Evolutionary conservation across 139 green algal genomes (phyloP), one percentile per base, ranked within the genome.

Genomic region (Chloropicon primus): DNA sequence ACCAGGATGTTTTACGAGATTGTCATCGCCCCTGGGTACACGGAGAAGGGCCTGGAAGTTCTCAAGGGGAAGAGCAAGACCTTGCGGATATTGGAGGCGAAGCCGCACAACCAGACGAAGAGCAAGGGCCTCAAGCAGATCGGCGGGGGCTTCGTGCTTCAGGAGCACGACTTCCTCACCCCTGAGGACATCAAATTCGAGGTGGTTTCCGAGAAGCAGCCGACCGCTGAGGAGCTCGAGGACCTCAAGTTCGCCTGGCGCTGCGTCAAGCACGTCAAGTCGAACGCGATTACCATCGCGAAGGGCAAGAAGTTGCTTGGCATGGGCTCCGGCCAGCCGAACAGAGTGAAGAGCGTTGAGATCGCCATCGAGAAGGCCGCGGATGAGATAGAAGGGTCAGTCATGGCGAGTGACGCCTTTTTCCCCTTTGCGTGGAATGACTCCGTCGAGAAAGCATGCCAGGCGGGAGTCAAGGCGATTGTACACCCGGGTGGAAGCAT

Each of bases 1-100:
- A 98, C 94, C 24, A 89, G 91, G 76, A 99, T 99, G 95, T 99
- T 99, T 79, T 99, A 99, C 80, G 95, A 99, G 88, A 98, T 99
- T 27, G 95, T 99, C 22, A 96, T 98, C 74, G 95, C 94, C 1
- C 95, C 95, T 22, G 72, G 77, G 28, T 99, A 99, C 90, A 97
- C 93, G 1, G 82, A 87, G 0, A 90, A 97, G 78, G 95, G 94
- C 24, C 86, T 99, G 71, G 90, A 90, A 76, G 84, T 93, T 80
- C 87, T 98, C 27, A 97, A 97, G 82, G 95, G 95, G 81, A 99
- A 99, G 90, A 92, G 82, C 81, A 99, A 99, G 88, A 93, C 89
- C 72, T 85, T 99, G 84, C 88, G 95, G 74, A 99, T 99, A 77
- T 80, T 99, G 75, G 94, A 99, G 85, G 94, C 95, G 2, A 83